phyloP scores from a whole-genome alignment of 257 asterid species.

The Solanum medicagineum region DNA sequence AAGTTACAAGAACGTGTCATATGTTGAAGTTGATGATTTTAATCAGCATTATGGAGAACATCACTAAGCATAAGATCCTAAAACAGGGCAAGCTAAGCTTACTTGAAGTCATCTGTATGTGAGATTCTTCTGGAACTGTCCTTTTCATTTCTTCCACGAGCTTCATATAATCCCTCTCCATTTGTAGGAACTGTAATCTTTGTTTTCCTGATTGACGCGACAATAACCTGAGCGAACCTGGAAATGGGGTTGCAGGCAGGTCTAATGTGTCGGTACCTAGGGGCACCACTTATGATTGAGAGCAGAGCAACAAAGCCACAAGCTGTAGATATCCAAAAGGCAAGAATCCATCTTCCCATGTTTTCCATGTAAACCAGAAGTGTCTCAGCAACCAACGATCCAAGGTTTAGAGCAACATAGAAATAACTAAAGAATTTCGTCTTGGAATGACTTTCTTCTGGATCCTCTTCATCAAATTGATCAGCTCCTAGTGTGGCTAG shows the following conservation, averaged over 20 bases:
- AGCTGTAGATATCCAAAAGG: constrained; percentile 75
- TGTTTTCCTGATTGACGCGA: constrained; percentile 49
- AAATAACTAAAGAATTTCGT: constrained; percentile 54
- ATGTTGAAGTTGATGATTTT: neutral
- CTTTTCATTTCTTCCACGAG: constrained; percentile 21
- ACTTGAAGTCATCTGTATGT: constrained; percentile 60
- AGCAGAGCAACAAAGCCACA: constrained; percentile 48
- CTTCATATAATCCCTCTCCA: constrained; percentile 52
- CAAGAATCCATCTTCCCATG: constrained; percentile 60
- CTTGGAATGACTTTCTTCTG: constrained; percentile 50
- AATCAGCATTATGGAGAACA: neutral
- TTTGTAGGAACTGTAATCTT: constrained; percentile 24
- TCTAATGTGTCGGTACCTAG: constrained; percentile 41
- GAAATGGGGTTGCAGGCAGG: constrained; percentile 60
- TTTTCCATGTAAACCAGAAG: constrained; percentile 51
- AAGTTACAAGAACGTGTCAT: neutral
- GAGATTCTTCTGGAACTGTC: constrained; percentile 30
- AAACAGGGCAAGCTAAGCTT: constrained; percentile 4
- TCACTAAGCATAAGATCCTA: neutral
- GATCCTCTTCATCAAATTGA: constrained; percentile 68
- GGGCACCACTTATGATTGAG: constrained; percentile 41
- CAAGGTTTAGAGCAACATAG: constrained; percentile 66
- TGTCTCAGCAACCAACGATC: constrained; percentile 68
- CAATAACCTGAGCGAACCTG: constrained; percentile 55
- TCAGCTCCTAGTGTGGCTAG: constrained; percentile 77